phyloP scores from a whole-genome alignment of 2,329 filamentous ascomycete species.

The Ceratocystis papillata region DNA sequence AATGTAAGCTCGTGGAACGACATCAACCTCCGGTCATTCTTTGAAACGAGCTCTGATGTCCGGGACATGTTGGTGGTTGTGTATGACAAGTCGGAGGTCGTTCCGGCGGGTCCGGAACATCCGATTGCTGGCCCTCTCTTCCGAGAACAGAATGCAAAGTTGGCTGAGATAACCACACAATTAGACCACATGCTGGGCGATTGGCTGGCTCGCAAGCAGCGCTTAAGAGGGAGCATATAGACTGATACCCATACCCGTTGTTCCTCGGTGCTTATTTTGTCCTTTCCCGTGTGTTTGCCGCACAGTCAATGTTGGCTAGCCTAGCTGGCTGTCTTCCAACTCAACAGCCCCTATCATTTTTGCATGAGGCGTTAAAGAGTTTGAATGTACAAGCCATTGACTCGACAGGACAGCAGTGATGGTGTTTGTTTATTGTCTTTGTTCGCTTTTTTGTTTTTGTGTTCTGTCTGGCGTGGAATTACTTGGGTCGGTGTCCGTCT shows the following conservation, averaged over 20 bases:
- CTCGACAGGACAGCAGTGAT: conserved; percentile 9
- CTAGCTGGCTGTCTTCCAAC: background rate
- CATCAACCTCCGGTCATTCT: conserved; percentile 70
- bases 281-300: background rate
- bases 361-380: background rate
- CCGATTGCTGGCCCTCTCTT: conserved; percentile 73
- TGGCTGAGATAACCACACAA: conserved; percentile 79
- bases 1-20: conserved; percentile 69
- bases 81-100: conserved; percentile 78
- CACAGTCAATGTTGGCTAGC: background rate
- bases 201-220: conserved; percentile 63
- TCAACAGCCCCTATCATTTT: background rate
- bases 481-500: background rate
- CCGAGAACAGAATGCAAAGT: conserved; percentile 71
- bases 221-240: conserved; percentile 44
- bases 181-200: conserved; percentile 78
- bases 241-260: background rate
- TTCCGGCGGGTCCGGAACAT: conserved; percentile 70
- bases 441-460: conserved; percentile 14
- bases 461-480: conserved; percentile 9
- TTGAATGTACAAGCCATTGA: background rate
- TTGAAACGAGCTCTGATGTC: conserved; percentile 72
- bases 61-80: conserved; percentile 83
- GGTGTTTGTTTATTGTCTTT: conserved; percentile 14
- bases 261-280: background rate